phyloP scores from a whole-genome alignment of 148 eudicot species.

The Hydrangea macrophylla region DNA sequence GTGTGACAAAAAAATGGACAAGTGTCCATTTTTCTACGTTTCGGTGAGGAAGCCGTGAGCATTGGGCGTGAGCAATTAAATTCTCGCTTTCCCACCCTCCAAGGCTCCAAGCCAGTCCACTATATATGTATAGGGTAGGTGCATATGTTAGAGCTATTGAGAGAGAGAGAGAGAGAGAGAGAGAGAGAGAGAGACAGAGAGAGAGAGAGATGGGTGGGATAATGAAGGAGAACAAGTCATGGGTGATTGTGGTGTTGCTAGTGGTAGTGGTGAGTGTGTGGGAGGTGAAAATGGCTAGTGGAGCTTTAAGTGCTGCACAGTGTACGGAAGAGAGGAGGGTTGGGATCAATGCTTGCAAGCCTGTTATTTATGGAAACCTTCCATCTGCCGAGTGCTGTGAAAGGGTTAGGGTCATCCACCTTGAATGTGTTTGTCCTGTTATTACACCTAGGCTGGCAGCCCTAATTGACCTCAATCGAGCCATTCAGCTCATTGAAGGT shows the following conservation, averaged over 20 bases:
- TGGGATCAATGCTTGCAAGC: slow-evolving; percentile 21
- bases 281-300: slow-evolving; percentile 6
- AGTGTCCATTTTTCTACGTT: too few relatives aligned
- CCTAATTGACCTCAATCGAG: slow-evolving; percentile 18
- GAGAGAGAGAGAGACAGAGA: too few relatives aligned
- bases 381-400: slow-evolving; percentile 27
- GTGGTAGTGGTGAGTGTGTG: slow-evolving; percentile 3
- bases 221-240: not conserved
- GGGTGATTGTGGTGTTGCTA: slow-evolving; percentile 2
- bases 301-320: slow-evolving; percentile 9
- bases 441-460: slow-evolving; percentile 27
- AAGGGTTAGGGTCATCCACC: slow-evolving; percentile 16
- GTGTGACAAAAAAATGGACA: too few relatives aligned
- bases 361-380: slow-evolving; percentile 18
- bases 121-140: too few relatives aligned
- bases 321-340: slow-evolving; percentile 25
- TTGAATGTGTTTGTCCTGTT: slow-evolving; percentile 25
- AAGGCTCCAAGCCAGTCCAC: too few relatives aligned
- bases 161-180: too few relatives aligned
- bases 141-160: too few relatives aligned
- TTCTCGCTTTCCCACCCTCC: too few relatives aligned
- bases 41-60: too few relatives aligned
- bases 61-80: too few relatives aligned
- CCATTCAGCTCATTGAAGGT: slow-evolving; percentile 19
- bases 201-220: too few relatives aligned